These are phyloP conservation scores for Tuctoria greenei DNA, from an alignment of 176 grass and related monocot species.

Conservation along the genomic window DNA sequence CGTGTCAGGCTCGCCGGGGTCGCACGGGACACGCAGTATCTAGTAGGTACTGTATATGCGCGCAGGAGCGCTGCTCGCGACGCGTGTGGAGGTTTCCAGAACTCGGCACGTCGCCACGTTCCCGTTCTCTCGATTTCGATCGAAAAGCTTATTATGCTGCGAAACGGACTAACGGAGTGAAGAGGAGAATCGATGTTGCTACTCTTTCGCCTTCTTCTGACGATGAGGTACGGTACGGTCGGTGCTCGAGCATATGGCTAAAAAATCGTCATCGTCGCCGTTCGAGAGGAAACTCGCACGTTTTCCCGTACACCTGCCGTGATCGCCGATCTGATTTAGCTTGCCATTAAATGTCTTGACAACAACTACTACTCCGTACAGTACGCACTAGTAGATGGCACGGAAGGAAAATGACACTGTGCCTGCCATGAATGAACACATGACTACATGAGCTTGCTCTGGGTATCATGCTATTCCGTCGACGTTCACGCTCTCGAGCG, in stretches of 20 bases:
- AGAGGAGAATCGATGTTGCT: no score
- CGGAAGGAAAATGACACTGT: neutral
- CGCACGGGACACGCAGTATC: neutral
- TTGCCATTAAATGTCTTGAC: neutral
- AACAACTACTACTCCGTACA: neutral
- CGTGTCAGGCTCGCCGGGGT: conserved; percentile 20
- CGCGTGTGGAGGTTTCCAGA: neutral
- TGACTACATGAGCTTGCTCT: no score
- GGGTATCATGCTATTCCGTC: no score
- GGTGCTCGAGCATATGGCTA: no score
- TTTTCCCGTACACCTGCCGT: neutral
- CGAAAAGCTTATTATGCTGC: neutral
- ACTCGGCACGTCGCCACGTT: neutral
- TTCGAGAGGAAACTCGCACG: neutral
- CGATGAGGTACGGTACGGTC: neutral
- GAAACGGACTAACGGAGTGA: neutral
- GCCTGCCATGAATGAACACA: no score
- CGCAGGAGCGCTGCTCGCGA: neutral
- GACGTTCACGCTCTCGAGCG: no score
- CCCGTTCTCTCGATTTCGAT: neutral
- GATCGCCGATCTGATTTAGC: neutral
- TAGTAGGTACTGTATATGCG: no score
- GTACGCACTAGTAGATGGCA: neutral
- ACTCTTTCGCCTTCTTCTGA: neutral
- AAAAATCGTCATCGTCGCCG: neutral